Base-by-base conservation (phyloP, 345 rosid genomes). In the Turnera subulata region DNA sequence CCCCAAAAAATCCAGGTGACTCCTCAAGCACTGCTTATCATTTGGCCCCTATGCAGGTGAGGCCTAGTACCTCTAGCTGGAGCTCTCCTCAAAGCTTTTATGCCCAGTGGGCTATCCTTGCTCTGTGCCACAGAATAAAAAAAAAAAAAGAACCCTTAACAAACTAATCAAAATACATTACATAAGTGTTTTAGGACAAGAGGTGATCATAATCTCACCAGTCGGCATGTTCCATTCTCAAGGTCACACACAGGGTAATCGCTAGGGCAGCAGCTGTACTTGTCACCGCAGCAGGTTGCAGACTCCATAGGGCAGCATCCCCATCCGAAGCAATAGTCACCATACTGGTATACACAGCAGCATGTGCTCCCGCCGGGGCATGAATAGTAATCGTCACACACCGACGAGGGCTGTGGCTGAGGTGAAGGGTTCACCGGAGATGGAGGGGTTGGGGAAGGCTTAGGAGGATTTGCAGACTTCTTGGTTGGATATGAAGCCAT, bases 251-350 rank as follows among this genome's bases (percentile, higher is more conserved):
- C 73, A 1, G 73, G 73, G 40, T 52, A 69, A 11, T 69, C 73
- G 0, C 58, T 55, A 1, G 73, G 73, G 46, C 73, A 63, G 64
- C 73, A 69, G 59, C 73, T 69, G 38, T 58, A 6, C 17, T 62
- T 55, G 35, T 69, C 68, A 22, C 63, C 73, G 5, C 68, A 69
- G 68, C 73, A 69, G 49, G 73, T 69, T 56, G 68, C 73, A 6
- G 73, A 69, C 47, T 69, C 64, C 14, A 63, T 55, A 40, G 73
- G 68, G 56, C 73, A 69, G 64, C 73, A 69, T 20, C 73, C 73
- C 73, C 73, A 69, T 58, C 64, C 64, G 5, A 57, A 69, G 56
- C 73, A 63, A 33, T 13, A 52, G 23, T 55, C 44, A 2, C 46
- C 49, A 1, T 45, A 63, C 55, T 45, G 46, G 1, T 69, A 69